Evolutionary conservation across 2,329 filamentous ascomycete species (phyloP), one percentile per base, ranked within the genome.

Genomic region (Alternaria alternata): DNA sequence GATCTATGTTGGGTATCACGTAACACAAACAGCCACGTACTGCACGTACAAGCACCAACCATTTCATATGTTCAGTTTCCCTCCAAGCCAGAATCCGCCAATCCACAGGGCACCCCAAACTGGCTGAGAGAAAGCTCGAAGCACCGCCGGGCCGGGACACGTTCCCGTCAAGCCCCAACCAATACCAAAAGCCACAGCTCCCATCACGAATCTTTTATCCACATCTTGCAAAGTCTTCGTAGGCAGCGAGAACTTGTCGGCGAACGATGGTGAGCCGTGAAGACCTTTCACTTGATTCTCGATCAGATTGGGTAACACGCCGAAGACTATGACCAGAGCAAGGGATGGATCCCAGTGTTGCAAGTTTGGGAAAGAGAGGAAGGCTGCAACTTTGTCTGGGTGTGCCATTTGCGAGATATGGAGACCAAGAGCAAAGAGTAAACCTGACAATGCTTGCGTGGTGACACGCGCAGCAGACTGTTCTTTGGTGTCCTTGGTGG

Each of bases 321-420:
- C 84, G 63, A 85, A 84, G 20, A 84, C 54, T 12, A 85, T 80
- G 1, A 86, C 74, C 22, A 85, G 71, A 0, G 74, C 77, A 24
- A 86, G 75, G 0, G 83, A 85, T 0, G 84, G 84, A 66, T 86
- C 84, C 70, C 83, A 84, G 4, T 75, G 76, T 8, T 74, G 58
- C 34, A 80, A 69, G 3, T 74, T 65, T 7, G 83, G 79, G 7
- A 81, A 79, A 18, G 79, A 74, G 49, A 86, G 83, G 70, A 86
- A 86, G 1, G 82, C 75, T 16, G 83, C 70, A 2, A 86, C 82
- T 66, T 86, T 86, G 0, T 75, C 73, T 0, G 84, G 79, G 28
- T 82, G 75, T 0, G 83, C 79, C 84, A 86, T 85, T 16, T 83
- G 83, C 4, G 81, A 81, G 44, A 86, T 80, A 32, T 84, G 73